phyloP scores from a whole-genome alignment of 495 filamentous ascomycete species.

The Emericellopsis terricola region DNA sequence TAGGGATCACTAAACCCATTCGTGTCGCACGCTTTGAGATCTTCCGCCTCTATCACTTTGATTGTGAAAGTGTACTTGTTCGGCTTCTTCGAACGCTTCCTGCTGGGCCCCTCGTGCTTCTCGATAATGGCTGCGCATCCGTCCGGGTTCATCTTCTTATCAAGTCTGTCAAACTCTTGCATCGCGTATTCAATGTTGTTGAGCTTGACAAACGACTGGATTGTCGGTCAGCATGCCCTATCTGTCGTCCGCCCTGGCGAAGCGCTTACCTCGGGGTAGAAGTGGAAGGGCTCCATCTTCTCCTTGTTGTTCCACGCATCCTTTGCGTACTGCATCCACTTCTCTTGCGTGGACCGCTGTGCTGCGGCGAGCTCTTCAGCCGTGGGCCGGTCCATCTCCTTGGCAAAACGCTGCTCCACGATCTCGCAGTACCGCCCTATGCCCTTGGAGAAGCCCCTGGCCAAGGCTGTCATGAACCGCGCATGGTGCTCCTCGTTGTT shows the following conservation, averaged over 20 bases:
- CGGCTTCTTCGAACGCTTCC: constrained; percentile 32
- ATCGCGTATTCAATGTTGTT: constrained; percentile 95
- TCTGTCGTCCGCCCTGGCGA: background rate
- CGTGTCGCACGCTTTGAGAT: constrained; percentile 92
- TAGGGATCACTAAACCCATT: constrained; percentile 92
- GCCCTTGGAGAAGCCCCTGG: constrained; percentile 69
- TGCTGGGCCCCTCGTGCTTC: constrained; percentile 32
- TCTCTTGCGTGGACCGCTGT: constrained; percentile 72
- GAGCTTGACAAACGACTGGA: constrained; percentile 84
- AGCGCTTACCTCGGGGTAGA: constrained; percentile 69
- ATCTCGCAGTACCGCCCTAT: constrained; percentile 84
- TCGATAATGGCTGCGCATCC: constrained; percentile 70
- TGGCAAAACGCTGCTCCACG: constrained; percentile 68
- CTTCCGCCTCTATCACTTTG: constrained; percentile 98
- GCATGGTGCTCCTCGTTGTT: constrained; percentile 85
- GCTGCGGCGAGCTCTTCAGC: constrained; percentile 71
- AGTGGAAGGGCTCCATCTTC: constrained; percentile 94
- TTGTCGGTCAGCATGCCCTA: constrained; percentile 1
- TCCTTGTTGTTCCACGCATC: constrained; percentile 90
- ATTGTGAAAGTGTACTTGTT: constrained; percentile 94
- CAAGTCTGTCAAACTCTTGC: constrained; percentile 74
- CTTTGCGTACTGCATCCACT: constrained; percentile 78
- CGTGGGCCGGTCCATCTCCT: constrained; percentile 81
- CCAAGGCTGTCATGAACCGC: constrained; percentile 90
- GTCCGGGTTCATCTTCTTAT: constrained; percentile 84